phyloP scores from a whole-genome alignment of 2,329 filamentous ascomycete genomes.

The Rhytidhysteron rufulum region DNA sequence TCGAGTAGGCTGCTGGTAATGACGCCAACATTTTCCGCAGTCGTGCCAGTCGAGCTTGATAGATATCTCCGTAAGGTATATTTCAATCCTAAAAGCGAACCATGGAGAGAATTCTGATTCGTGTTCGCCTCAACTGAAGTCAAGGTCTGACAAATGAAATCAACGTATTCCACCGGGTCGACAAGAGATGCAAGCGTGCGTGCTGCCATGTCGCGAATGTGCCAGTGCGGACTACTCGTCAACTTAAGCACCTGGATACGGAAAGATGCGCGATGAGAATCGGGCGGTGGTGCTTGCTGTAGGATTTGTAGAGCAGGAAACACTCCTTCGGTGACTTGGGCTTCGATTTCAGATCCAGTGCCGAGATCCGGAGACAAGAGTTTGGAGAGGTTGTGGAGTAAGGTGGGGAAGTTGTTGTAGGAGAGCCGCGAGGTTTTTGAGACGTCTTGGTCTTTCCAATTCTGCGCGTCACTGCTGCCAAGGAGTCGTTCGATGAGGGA shows the following conservation, averaged over 20 bases:
- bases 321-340: slow-evolving; percentile 58
- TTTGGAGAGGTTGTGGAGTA: slow-evolving; percentile 61
- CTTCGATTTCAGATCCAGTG: slow-evolving; percentile 21
- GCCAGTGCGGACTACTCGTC: slow-evolving; percentile 69
- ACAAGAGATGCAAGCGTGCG: slow-evolving; percentile 54
- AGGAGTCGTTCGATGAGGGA: slow-evolving; percentile 77
- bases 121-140: slow-evolving; percentile 6
- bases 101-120: slow-evolving; percentile 27
- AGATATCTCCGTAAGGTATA: slow-evolving; percentile 26
- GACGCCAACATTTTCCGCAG: too few species aligned
- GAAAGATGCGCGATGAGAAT: slow-evolving; percentile 52
- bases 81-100: slow-evolving; percentile 25
- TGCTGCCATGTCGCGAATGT: slow-evolving; percentile 76
- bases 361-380: slow-evolving; percentile 47
- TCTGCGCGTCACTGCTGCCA: slow-evolving; percentile 62
- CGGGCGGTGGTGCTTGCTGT: slow-evolving; percentile 65
- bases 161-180: slow-evolving; percentile 17
- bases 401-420: slow-evolving; percentile 64
- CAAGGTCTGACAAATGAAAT: slow-evolving; percentile 18
- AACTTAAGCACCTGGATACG: slow-evolving; percentile 58
- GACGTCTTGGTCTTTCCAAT: slow-evolving; percentile 53
- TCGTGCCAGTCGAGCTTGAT: too few species aligned
- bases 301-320: slow-evolving; percentile 83
- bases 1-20: too few species aligned
- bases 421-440: slow-evolving; percentile 55